These are phyloP conservation scores for Exophiala dermatitidis DNA, from an alignment of 2,329 filamentous ascomycete species.

Conservation along the genomic window DNA sequence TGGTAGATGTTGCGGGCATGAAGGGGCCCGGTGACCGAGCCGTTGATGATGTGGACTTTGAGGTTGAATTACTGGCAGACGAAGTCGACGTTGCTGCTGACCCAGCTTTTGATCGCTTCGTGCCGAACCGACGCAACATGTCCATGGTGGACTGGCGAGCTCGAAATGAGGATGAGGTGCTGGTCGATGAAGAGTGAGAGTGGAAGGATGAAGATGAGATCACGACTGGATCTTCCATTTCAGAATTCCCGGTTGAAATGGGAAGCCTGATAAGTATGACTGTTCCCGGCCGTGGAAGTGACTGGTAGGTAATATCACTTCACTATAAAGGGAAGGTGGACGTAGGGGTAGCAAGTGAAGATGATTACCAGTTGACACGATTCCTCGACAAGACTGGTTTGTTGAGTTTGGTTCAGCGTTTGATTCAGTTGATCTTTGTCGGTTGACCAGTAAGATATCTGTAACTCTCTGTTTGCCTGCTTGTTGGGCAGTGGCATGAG, in stretches of 20 bases:
- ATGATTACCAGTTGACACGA: too few relatives aligned
- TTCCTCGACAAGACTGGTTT: too few relatives aligned
- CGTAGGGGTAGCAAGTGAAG: too few relatives aligned
- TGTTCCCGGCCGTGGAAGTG: too few relatives aligned
- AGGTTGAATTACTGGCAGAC: not conserved
- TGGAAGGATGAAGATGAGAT: slow-evolving; percentile 11
- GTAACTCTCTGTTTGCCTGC: too few relatives aligned
- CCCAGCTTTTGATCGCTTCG: slow-evolving; percentile 9
- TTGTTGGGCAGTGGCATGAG: too few relatives aligned
- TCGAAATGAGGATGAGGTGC: slow-evolving; percentile 1
- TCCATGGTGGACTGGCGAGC: slow-evolving; percentile 9
- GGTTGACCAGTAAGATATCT: too few relatives aligned
- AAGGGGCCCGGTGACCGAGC: not conserved
- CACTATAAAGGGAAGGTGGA: too few relatives aligned
- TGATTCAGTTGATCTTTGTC: too few relatives aligned
- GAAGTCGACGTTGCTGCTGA: not conserved
- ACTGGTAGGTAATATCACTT: too few relatives aligned
- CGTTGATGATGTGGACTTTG: not conserved
- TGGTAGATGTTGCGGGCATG: slow-evolving; percentile 6
- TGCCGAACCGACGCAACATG: slow-evolving; percentile 16
- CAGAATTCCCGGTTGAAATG: not conserved
- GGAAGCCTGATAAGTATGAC: too few relatives aligned
- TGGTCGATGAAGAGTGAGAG: slow-evolving; percentile 4
- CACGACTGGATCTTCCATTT: slow-evolving; percentile 10
- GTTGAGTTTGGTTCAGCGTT: too few relatives aligned